Conservation (phyloP, 176 grass and related monocot species). For the Thinopyrum elongatum region DNA sequence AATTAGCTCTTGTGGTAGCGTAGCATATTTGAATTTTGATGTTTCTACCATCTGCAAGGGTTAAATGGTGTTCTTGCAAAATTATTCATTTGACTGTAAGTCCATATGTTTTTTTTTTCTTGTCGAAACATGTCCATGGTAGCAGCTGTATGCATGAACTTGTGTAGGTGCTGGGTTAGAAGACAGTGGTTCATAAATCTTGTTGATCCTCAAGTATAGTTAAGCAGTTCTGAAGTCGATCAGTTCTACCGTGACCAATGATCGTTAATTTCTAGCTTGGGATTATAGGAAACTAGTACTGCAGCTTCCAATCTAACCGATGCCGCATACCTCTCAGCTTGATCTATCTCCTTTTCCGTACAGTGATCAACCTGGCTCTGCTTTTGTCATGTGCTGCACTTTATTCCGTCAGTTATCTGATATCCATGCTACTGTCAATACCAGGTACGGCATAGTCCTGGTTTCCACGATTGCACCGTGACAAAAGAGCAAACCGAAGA, state of each 20-base stretch:
- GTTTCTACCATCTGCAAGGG: neutral
- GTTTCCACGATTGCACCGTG: constrained; percentile 75
- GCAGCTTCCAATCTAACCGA: neutral
- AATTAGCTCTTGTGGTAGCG: neutral
- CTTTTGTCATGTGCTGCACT: neutral
- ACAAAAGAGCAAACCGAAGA: constrained; percentile 27
- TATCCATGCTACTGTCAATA: neutral
- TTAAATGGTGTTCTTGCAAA: neutral
- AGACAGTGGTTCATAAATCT: neutral
- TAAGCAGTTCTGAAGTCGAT: neutral
- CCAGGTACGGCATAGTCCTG: constrained; percentile 77
- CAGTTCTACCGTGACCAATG: neutral
- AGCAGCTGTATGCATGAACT: neutral
- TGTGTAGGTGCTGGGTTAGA: neutral
- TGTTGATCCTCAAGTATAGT: neutral
- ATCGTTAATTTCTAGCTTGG: neutral
- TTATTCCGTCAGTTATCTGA: neutral
- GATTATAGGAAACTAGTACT: neutral
- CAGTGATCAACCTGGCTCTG: neutral
- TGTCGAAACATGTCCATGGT: neutral
- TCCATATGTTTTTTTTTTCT: too few species aligned
- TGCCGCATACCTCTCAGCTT: too few species aligned
- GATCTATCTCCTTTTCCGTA: too few species aligned
- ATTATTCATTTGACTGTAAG: too few species aligned
- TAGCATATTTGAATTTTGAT: neutral